A percentile compares a stretch with the other conserved stretches of the same genome.
These are phyloP conservation scores for Pogostemon cablin DNA, from an alignment of 257 asterid genomes.

Conservation along the genomic window DNA sequence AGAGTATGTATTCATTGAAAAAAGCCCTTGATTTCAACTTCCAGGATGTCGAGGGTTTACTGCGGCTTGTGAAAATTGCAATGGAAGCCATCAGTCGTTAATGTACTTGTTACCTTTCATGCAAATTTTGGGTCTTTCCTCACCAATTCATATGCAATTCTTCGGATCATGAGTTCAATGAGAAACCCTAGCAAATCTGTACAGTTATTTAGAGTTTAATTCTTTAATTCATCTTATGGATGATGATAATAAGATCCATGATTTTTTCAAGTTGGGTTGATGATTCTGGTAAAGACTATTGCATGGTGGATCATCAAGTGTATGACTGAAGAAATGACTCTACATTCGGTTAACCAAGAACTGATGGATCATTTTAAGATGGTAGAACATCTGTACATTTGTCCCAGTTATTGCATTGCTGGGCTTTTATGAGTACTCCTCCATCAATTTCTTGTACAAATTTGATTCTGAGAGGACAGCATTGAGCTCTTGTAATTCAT, in stretches of 20 bases:
- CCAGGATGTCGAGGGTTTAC: constrained; percentile 81
- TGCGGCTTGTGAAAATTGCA: constrained; percentile 88
- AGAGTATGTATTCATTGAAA: constrained; percentile 63
- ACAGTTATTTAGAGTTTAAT: constrained; percentile 46
- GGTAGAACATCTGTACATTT: constrained; percentile 29
- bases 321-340: constrained; percentile 26
- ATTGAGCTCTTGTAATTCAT: constrained; percentile 20
- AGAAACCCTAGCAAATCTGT: constrained; percentile 54
- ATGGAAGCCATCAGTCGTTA: constrained; percentile 72
- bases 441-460: background rate
- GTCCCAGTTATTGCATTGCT: background rate
- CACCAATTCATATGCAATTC: constrained; percentile 27
- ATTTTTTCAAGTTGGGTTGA: constrained; percentile 35
- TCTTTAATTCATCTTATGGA: constrained; percentile 37
- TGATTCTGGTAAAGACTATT: constrained; percentile 34
- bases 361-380: constrained; percentile 30
- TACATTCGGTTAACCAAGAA: constrained; percentile 31
- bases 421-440: no score
- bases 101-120: constrained; percentile 33
- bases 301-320: constrained; percentile 32
- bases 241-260: constrained; percentile 36
- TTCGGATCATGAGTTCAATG: constrained; percentile 38
- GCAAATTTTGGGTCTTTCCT: constrained; percentile 36
- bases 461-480: constrained; percentile 21
- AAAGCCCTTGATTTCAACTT: constrained; percentile 91